Evolutionary conservation across 1,139 yeast genomes (phyloP), one percentile per base, ranked within the genome.

Genomic region (Candida pseudoviswanathii): DNA sequence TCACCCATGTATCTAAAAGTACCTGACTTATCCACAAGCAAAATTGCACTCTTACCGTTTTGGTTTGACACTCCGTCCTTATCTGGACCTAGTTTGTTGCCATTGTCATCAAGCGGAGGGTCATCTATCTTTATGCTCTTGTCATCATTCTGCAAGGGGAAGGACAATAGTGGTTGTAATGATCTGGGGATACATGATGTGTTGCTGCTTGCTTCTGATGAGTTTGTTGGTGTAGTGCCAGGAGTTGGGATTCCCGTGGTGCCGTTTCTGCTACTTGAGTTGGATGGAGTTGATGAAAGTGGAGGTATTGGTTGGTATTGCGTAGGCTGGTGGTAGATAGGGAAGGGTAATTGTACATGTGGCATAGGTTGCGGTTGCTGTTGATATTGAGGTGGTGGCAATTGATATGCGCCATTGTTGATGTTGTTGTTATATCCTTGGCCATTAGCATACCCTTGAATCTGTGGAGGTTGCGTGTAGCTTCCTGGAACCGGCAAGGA

Each of bases 1-100:
- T 63, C 68, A 21, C 68, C 68, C 51, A 65, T 60, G 49, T 63
- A 65, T 29, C 65, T 48, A n/a, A 63, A 58, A 2, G 62, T 58
- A 8, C 65, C 61, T 4, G 58, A 57, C 8, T 60, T 56, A 44
- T 63, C 66, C 47, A 56, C 51, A 10, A 65, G 51, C 26, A 63
- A 54, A 11, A 61, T 52, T 3, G 60, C 52, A 8, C 59, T 52
- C 39, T 54, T 58, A 24, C 62, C 59, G 26, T 54, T 47, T 43
- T 57, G 60, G 39, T 58, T 58, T 8, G 58, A 51, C 8, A 58
- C 49, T 10, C 58, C 59, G 33, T 49, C 52, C 9, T 49, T 50
- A 32, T 40, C 40, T 22, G 16, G 9, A 4, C 25, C 4, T 3
- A 27, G 26, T 4, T 25, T 31, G 10, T n/a, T 31, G 8, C 24